Evolutionary conservation across 2,329 filamentous ascomycete genomes (phyloP).

Genomic region (Capronia americana): DNA sequence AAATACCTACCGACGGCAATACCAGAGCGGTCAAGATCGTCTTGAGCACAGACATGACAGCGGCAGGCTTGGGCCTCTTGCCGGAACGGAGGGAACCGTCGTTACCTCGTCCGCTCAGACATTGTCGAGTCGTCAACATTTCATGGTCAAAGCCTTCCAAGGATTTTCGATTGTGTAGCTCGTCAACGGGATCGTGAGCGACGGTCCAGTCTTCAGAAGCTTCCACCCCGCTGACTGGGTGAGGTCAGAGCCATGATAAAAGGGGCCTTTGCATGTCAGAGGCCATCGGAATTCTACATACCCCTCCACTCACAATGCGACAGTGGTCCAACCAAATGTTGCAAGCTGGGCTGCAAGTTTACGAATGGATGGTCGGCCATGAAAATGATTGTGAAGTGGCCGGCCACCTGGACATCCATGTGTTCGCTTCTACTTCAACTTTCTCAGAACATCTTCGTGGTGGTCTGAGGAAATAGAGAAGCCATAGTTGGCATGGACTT

Average conservation of each 20-base stretch:
- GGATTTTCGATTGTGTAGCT: neutral
- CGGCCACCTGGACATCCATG: neutral
- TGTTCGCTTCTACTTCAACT: neutral
- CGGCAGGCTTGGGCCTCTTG: neutral
- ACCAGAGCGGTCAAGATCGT: neutral
- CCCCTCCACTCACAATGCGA: neutral
- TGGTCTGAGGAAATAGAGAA: neutral
- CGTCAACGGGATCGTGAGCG: neutral
- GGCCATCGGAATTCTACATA: neutral
- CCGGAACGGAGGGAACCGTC: neutral
- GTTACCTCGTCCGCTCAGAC: neutral
- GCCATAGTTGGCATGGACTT: neutral
- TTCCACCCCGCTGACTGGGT: neutral
- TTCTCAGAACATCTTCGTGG: neutral
- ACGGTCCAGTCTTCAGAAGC: neutral
- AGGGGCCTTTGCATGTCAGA: neutral
- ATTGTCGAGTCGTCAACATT: neutral
- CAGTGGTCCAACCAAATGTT: neutral
- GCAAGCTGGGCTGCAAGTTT: neutral
- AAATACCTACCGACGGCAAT: neutral
- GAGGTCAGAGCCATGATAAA: neutral
- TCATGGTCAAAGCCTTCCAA: neutral
- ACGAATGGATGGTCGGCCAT: neutral
- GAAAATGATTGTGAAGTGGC: neutral
- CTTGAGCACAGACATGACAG: neutral